Percentiles rank a stretch among this genome's conserved stretches.
Evolutionary conservation across 1,284 basidiomycete genomes (phyloP).

Genomic region (Volvariella surrecta): DNA sequence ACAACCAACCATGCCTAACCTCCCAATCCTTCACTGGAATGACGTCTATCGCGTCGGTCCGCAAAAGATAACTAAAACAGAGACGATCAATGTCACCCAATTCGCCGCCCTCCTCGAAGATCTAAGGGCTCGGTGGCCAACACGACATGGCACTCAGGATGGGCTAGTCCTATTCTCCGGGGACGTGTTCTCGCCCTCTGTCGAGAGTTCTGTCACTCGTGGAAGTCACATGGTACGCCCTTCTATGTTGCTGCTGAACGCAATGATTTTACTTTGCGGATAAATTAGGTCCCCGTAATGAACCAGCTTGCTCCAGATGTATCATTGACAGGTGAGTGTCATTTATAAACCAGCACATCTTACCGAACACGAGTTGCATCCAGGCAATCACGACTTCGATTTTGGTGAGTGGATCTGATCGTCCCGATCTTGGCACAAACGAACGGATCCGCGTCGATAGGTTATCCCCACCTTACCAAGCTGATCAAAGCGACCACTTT

Average conservation of each 20-base stretch:
- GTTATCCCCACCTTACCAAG: constrained; percentile 74
- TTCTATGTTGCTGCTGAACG: constrained; percentile 1
- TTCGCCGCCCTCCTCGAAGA: constrained; percentile 57
- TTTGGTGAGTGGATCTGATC: constrained; percentile 36
- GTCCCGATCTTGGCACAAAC: neutral
- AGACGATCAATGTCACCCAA: constrained; percentile 71
- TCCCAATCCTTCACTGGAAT: constrained; percentile 54
- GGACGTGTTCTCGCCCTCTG: constrained; percentile 80
- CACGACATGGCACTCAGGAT: constrained; percentile 43
- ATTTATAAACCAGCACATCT: constrained; percentile 37
- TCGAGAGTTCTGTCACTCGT: constrained; percentile 82
- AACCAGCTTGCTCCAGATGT: constrained; percentile 67
- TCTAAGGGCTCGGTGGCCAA: constrained; percentile 44
- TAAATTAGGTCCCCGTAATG: constrained; percentile 66
- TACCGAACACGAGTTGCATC: neutral
- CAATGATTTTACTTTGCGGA: constrained; percentile 1
- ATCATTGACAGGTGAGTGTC: constrained; percentile 47
- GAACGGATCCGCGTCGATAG: constrained; percentile 23
- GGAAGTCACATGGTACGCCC: constrained; percentile 83
- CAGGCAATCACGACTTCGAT: constrained; percentile 84
- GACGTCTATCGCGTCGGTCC: constrained; percentile 72
- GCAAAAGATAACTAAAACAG: constrained; percentile 53
- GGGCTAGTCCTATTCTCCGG: constrained; percentile 86
- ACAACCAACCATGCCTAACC: constrained; percentile 11
- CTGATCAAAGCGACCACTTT: constrained; percentile 65